phyloP scores from a whole-genome alignment of 2,329 filamentous ascomycete species.

The Aureobasidium subglaciale region DNA sequence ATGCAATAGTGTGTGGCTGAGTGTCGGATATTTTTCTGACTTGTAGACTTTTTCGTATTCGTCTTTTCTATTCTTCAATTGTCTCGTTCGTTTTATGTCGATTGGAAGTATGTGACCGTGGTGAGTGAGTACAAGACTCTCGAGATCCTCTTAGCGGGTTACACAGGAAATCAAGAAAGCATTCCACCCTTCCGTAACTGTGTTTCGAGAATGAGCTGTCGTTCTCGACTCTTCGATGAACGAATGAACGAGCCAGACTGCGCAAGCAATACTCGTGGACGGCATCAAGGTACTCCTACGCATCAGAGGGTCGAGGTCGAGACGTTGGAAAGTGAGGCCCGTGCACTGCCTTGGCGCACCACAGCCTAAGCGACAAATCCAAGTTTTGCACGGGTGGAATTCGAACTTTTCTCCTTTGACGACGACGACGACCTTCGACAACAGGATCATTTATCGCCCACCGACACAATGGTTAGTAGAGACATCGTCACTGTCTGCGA shows the following conservation, averaged over 20 bases:
- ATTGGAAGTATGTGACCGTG: no score
- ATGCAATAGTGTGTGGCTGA: background rate
- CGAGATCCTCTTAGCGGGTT: no score
- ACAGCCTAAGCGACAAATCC: conserved; percentile 9
- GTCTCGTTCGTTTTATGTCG: no score
- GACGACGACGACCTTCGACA: conserved; percentile 13
- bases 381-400: conserved; percentile 1
- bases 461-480: conserved; percentile 15
- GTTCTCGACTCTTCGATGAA: no score
- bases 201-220: no score
- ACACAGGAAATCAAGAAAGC: no score
- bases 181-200: no score
- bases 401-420: conserved; percentile 8
- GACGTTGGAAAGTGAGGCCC: background rate
- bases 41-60: background rate
- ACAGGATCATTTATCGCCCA: conserved; percentile 14
- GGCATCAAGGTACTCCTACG: no score
- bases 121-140: no score
- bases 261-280: no score
- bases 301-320: background rate
- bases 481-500: background rate
- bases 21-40: background rate
- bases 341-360: background rate
- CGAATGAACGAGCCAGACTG: no score
- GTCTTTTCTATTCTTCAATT: background rate